Base-by-base conservation (phyloP, 2,329 filamentous ascomycete species). In the Diaporthe citrichinensis region DNA sequence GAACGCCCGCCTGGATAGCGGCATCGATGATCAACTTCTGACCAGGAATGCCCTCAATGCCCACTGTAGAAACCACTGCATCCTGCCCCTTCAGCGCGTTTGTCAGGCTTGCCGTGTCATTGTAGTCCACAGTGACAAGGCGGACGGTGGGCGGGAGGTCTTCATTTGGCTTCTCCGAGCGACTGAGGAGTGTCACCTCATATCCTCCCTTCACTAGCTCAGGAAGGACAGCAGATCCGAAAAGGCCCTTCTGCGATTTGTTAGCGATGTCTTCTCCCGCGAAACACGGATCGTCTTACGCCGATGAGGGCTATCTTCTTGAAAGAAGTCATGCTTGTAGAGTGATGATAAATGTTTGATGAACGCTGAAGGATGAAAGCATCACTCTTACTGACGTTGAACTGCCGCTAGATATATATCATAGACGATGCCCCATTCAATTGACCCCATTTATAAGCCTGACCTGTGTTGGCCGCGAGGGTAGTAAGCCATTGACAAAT, bases 21-120 rank as follows among this genome's bases (percentile, higher is more conserved):
- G 65, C 73, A 23, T 71, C 73, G n/a, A 74, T 51, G 9, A 74
- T 67, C 28, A 49, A 15, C 44, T 67, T 67, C 44, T 67, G 61
- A 3, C 17, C 61, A 3, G 23, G 41, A 4, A 9, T 25, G 4
- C 44, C 61, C 61, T 67, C 61, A 1, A 3, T 5, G 2, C 44
- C 6, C 10, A 74, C 53, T 7, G 73, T 71, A 3, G 55, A 71
- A 6, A 74, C 73, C 14, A 71, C 73, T 8, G 25, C 73, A 25
- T 74, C 55, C 57, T 74, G 65, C 15, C 73, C 65, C 23, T 55
- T 20, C 12, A 74, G 41, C 7, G 65, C 65, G n/a, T 39, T 20
- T 20, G 39, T 39, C n/a, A 74, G 65, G 61, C 61, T 51, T 17
- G 34, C 9, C 4, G n/a, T 49, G 10, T 67, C 44, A 15, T 17